A percentile compares a stretch with the other conserved stretches of the same genome.
These are phyloP conservation scores for Polyporus tsugae DNA, from an alignment of 1,284 basidiomycete species.

Conservation along the genomic window DNA sequence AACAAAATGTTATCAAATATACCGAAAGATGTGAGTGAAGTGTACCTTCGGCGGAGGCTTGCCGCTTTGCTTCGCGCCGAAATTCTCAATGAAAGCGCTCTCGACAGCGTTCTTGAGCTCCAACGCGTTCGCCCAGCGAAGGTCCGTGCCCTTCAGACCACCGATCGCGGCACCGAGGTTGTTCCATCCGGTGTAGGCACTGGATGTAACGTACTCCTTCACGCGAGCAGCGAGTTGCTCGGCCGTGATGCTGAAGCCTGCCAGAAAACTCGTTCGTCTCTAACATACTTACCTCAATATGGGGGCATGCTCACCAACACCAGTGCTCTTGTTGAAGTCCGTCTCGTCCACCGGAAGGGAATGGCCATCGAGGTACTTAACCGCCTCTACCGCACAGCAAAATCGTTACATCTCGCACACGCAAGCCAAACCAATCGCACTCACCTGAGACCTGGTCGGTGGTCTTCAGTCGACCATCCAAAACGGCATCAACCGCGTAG, in stretches of 20 bases:
- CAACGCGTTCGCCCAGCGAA: constrained; percentile 91
- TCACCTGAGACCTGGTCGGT: constrained; percentile 90
- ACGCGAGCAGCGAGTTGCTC: constrained; percentile 74
- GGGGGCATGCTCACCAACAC: constrained; percentile 76
- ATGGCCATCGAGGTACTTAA: constrained; percentile 78
- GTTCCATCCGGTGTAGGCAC: constrained; percentile 74
- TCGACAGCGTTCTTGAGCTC: constrained; percentile 93
- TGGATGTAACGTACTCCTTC: constrained; percentile 65
- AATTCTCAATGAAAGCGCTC: constrained; percentile 74
- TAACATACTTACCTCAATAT: neutral
- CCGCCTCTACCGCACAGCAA: constrained; percentile 62
- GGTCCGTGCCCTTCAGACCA: constrained; percentile 71
- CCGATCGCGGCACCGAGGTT: constrained; percentile 77
- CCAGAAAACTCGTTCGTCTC: neutral
- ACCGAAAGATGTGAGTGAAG: neutral
- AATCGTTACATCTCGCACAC: neutral
- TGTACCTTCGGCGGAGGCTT: constrained; percentile 79
- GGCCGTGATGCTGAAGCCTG: constrained; percentile 84
- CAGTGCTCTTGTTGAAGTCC: constrained; percentile 85
- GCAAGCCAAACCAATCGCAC: neutral
- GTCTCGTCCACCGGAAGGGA: constrained; percentile 69
- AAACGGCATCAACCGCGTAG: constrained; percentile 76
- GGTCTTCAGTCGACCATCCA: constrained; percentile 78
- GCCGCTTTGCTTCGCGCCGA: constrained; percentile 80
- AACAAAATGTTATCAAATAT: neutral